Base-by-base conservation (phyloP, 169 alveolate species). In the Neospora caninum region DNA sequence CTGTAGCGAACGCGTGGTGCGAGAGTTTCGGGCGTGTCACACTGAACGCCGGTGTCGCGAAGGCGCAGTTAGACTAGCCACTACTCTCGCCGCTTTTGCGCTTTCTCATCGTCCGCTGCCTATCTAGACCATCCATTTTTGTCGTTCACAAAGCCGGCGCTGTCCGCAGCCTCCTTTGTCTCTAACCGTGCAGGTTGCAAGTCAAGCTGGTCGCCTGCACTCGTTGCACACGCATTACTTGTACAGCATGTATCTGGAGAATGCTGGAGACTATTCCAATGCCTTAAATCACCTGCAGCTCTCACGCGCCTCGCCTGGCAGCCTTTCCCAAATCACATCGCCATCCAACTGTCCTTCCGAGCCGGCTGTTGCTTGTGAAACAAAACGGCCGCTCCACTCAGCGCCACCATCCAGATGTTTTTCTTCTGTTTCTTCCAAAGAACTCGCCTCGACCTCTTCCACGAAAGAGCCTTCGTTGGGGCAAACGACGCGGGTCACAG, bases 251-350 rank as follows among this genome's bases (percentile, higher is more conserved):
- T 82, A 82, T 29, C 89, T 82, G 31, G 89, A 82, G 41, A 42
- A 82, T 29, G 53, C 41, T 13, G 89, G 89, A 9, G 89, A 82
- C 41, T 82, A 41, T 36, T 41, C 67, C 41, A 38, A 29, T 27
- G 89, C 89, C 34, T 20, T 82, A 49, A 20, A 42, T 42, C 89
- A 82, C 41, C 38, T 82, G 89, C 89, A 36, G 34, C 64, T 82
- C 27, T 36, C 89, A 13, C n/a, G 86, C 86, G 39, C 49, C 86
- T 0, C 13, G 49, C 86, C 86, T 0, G 4, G 45, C 45, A n/a
- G 13, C 45, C 49, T n/a, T n/a, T 38, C 86, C 27, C 34, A n/a
- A 22, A 69, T 9, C 34, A 34, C 38, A 69, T 6, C 13, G 34
- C 13, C 58, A 49, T 49, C 58, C 58, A 13, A 13, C 4, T 49